Conservation (phyloP, 495 filamentous ascomycete genomes). For the Penicillium bovifimosum region DNA sequence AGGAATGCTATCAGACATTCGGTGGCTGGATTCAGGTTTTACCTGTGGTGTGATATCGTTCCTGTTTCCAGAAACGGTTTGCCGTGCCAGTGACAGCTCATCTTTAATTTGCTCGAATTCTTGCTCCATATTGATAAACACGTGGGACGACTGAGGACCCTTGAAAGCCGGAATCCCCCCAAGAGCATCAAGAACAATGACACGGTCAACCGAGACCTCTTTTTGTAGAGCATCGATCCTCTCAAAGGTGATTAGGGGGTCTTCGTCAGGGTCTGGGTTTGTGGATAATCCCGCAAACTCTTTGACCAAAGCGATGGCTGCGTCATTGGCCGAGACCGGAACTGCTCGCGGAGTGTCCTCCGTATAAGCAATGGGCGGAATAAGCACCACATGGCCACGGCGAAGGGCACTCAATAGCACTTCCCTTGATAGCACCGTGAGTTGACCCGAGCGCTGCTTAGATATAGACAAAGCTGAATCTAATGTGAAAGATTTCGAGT, state of each 20-base stretch:
- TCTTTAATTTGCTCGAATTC: constrained; percentile 65
- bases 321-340: constrained; percentile 56
- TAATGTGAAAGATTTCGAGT: constrained; percentile 60
- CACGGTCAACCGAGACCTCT: constrained; percentile 67
- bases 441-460: constrained; percentile 18
- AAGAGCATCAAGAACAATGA: constrained; percentile 83
- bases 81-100: constrained; percentile 44
- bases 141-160: constrained; percentile 63
- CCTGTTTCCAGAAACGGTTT: constrained; percentile 9
- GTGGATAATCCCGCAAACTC: constrained; percentile 60
- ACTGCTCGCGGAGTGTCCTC: constrained; percentile 51
- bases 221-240: constrained; percentile 41
- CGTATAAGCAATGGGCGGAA: constrained; percentile 65
- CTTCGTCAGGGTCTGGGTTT: constrained; percentile 40
- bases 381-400: constrained; percentile 71
- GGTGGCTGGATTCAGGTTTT: constrained; percentile 7
- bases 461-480: constrained; percentile 56
- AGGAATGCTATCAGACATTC: constrained; percentile 38
- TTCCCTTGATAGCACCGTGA: constrained; percentile 50
- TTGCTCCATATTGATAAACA: constrained; percentile 94
- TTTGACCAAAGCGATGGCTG: constrained; percentile 63
- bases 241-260: constrained; percentile 39
- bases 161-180: constrained; percentile 77
- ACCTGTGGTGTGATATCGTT: neutral
- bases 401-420: constrained; percentile 63